Evolutionary conservation across 139 green algal genomes (phyloP).

Genomic region (Astrephomene gubernaculifera): DNA sequence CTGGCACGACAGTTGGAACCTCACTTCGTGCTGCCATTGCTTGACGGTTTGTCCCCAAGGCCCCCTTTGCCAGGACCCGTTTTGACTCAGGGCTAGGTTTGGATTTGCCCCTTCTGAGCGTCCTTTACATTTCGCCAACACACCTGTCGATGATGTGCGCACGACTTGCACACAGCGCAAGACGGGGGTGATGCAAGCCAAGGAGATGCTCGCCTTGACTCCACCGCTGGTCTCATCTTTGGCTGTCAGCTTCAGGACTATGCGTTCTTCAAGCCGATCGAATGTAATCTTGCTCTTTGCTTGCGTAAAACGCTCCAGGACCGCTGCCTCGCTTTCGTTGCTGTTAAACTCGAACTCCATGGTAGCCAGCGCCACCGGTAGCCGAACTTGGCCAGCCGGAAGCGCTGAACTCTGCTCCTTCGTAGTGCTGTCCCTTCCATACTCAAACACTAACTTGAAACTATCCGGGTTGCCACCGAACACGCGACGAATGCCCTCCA

Average conservation of each 20-base stretch:
- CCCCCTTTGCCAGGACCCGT: no score
- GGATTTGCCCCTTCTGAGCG: no score
- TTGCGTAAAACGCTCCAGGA: conserved; percentile 58
- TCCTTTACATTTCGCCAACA: no score
- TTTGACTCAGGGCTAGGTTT: no score
- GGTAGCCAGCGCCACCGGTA: conserved; percentile 33
- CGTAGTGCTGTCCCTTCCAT: conserved; percentile 21
- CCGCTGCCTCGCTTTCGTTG: conserved; percentile 47
- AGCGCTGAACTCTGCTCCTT: neutral
- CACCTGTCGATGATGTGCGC: conserved; percentile 40
- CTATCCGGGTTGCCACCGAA: conserved; percentile 47
- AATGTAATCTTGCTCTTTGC: conserved; percentile 46
- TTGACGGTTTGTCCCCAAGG: no score
- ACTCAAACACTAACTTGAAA: conserved; percentile 63
- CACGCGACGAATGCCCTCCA: conserved; percentile 12
- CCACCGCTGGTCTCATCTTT: neutral
- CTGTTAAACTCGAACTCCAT: conserved; percentile 54
- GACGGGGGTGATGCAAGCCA: conserved; percentile 30
- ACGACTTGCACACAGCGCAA: conserved; percentile 62
- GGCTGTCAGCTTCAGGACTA: conserved; percentile 29
- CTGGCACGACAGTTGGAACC: no score
- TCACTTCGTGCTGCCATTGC: no score
- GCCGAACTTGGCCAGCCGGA: conserved; percentile 16
- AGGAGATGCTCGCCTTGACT: neutral
- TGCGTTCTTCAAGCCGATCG: conserved; percentile 41